These are phyloP conservation scores for Citrus mangshanensis DNA, from an alignment of 345 rosid species.

Conservation along the genomic window DNA sequence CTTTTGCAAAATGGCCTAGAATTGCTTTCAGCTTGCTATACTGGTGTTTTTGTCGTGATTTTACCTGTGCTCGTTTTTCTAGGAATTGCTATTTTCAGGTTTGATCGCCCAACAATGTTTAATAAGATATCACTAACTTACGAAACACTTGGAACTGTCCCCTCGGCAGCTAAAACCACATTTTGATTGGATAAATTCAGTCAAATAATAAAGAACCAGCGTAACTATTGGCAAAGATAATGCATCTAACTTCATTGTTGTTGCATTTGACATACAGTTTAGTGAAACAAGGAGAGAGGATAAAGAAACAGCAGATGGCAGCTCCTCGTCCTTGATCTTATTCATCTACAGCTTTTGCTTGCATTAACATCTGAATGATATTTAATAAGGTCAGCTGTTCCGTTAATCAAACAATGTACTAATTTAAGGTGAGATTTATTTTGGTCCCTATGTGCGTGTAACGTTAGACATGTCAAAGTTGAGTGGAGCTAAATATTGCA, in stretches of 20 bases:
- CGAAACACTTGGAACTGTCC: background rate
- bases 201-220: background rate
- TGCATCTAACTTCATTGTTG: background rate
- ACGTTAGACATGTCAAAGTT: background rate
- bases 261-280: conserved; percentile 44
- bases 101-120: background rate
- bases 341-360: background rate
- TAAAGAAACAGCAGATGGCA: conserved; percentile 95
- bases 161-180: background rate
- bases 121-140: background rate
- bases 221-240: background rate
- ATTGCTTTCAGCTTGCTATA: background rate
- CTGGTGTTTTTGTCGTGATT: background rate
- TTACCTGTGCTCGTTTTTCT: background rate
- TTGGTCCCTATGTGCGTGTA: background rate
- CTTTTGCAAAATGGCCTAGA: background rate
- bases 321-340: conserved; percentile 70
- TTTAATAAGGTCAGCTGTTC: background rate
- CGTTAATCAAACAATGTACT: background rate
- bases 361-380: background rate
- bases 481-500: background rate
- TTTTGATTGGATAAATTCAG: background rate
- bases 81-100: background rate
- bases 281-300: conserved; percentile 63
- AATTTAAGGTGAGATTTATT: background rate